Evolutionary conservation across 495 filamentous ascomycete species (phyloP).

Genomic region (Penicillium atrosanguineum): DNA sequence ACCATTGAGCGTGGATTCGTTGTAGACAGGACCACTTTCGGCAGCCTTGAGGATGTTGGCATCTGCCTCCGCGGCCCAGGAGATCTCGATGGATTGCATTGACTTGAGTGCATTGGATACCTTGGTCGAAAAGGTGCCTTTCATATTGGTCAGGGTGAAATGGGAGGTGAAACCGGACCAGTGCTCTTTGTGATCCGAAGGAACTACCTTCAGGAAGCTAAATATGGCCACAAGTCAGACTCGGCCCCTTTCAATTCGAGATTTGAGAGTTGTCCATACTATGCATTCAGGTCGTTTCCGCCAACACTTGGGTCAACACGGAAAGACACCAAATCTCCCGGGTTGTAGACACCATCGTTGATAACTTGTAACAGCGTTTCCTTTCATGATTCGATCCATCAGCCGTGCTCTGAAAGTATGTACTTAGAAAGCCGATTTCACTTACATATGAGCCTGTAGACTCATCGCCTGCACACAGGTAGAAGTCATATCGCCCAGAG

Average conservation of each 20-base stretch:
- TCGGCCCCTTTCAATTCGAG: neutral
- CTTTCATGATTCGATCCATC: slow-evolving; percentile 21
- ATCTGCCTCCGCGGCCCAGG: slow-evolving; percentile 7
- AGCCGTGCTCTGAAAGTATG: neutral
- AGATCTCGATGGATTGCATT: slow-evolving; percentile 42
- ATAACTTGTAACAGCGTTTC: slow-evolving; percentile 43
- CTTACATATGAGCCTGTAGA: slow-evolving; percentile 39
- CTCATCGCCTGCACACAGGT: slow-evolving; percentile 65
- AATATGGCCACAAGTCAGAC: slow-evolving; percentile 1
- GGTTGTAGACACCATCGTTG: slow-evolving; percentile 39
- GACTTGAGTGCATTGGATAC: slow-evolving; percentile 39
- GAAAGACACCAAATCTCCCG: slow-evolving; percentile 51
- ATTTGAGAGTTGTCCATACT: slow-evolving; percentile 42
- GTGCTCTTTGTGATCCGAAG: slow-evolving; percentile 43
- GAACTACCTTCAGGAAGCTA: slow-evolving; percentile 66
- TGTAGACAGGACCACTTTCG: slow-evolving; percentile 7
- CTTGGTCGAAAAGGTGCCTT: slow-evolving; percentile 53
- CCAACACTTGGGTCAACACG: slow-evolving; percentile 47
- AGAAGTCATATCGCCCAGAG: slow-evolving; percentile 57
- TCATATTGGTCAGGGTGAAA: slow-evolving; percentile 68
- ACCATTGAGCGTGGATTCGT: neutral
- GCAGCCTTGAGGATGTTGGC: slow-evolving; percentile 11
- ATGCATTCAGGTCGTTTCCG: slow-evolving; percentile 55
- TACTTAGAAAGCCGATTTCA: neutral
- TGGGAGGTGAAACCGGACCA: slow-evolving; percentile 58